phyloP scores from a whole-genome alignment of 805 yeast species.

The Candida sakaeoensis region DNA sequence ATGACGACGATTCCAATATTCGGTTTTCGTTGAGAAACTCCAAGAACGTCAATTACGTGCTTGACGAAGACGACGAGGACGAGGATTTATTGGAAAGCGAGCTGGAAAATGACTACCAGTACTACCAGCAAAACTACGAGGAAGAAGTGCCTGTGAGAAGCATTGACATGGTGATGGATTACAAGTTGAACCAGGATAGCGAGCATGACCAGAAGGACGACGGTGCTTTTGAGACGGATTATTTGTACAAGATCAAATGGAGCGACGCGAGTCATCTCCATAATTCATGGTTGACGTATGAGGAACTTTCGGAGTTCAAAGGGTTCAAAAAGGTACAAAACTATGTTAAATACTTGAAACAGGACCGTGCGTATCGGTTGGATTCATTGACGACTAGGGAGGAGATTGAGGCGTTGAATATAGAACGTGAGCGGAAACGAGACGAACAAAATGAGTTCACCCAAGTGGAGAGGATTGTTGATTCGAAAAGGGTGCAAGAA shows the following conservation, averaged over 20 bases:
- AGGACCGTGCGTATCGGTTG: conserved; percentile 69
- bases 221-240: conserved; percentile 56
- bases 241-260: conserved; percentile 77
- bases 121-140: conserved; percentile 30
- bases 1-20: conserved; percentile 36
- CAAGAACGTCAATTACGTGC: conserved; percentile 68
- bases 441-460: conserved; percentile 84
- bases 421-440: conserved; percentile 78
- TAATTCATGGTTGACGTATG: conserved; percentile 87
- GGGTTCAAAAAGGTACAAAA: conserved; percentile 89
- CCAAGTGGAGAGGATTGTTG: conserved; percentile 85
- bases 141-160: conserved; percentile 32
- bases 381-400: conserved; percentile 86
- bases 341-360: conserved; percentile 71
- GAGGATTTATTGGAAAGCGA: conserved; percentile 46
- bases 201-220: conserved; percentile 30
- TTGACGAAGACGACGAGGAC: conserved; percentile 64
- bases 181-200: no score
- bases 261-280: conserved; percentile 82
- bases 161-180: conserved; percentile 41
- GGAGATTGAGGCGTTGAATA: conserved; percentile 89
- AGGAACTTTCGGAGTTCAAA: conserved; percentile 46
- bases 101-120: conserved; percentile 28
- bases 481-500: conserved; percentile 66
- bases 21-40: conserved; percentile 75